A percentile compares a stretch with the other conserved stretches of the same genome.
phyloP scores from a whole-genome alignment of 208 protist species.

The Trypanosoma conorhini region DNA sequence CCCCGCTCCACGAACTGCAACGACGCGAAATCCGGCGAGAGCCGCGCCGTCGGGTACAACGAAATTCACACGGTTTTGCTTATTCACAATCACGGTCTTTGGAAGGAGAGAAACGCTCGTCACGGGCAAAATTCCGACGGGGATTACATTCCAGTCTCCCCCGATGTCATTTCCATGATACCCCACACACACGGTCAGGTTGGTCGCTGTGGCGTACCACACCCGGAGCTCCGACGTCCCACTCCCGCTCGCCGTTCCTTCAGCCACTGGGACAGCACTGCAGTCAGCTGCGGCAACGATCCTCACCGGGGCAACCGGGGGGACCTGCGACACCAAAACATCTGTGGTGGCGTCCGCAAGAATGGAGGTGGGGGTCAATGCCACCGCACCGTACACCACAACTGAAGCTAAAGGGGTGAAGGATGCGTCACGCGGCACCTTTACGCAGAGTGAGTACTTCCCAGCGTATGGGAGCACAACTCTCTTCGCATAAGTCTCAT shows the following conservation, averaged over 20 bases:
- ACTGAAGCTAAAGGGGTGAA: slow-evolving; percentile 37
- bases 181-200: slow-evolving; percentile 51
- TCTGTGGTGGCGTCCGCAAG: slow-evolving; percentile 30
- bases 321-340: slow-evolving; percentile 35
- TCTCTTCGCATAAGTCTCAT: slow-evolving; percentile 17
- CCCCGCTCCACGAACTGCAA: slow-evolving; percentile 16
- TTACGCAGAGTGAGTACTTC: slow-evolving; percentile 53
- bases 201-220: slow-evolving; percentile 10
- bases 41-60: slow-evolving; percentile 35
- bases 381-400: slow-evolving; percentile 47
- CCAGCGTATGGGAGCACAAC: slow-evolving; percentile 43
- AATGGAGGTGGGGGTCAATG: slow-evolving; percentile 37
- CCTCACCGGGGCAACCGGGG: slow-evolving; percentile 33
- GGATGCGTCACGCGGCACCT: slow-evolving; percentile 23
- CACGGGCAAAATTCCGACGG: slow-evolving; percentile 24
- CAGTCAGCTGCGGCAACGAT: slow-evolving; percentile 24
- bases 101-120: slow-evolving; percentile 34
- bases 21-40: slow-evolving; percentile 29
- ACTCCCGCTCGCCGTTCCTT: slow-evolving; percentile 31
- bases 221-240: slow-evolving; percentile 31
- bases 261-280: slow-evolving; percentile 24
- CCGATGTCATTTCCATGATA: slow-evolving; percentile 36
- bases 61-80: slow-evolving; percentile 43
- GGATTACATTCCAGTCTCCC: slow-evolving; percentile 14
- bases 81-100: slow-evolving; percentile 27